Conservation (phyloP, 352 stramenopile species). For the Saprolegnia parasitica region DNA sequence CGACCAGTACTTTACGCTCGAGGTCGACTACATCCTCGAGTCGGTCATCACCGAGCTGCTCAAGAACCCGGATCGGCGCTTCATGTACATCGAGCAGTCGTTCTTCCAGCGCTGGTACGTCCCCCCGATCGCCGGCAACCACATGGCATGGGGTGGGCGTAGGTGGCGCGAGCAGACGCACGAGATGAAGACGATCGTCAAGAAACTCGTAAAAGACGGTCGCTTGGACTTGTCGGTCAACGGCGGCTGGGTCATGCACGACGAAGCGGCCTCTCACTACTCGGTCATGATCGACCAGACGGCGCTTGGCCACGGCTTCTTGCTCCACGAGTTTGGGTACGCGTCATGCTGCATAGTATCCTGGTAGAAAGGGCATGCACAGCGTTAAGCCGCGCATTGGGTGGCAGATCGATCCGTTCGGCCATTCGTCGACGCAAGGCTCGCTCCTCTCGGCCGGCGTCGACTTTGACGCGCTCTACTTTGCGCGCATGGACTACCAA, state of each 20-base stretch:
- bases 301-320: conserved; percentile 93
- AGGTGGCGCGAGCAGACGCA: conserved; percentile 85
- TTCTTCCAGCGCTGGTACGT: conserved; percentile 97
- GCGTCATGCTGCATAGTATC: neutral
- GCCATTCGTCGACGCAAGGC: conserved; percentile 87
- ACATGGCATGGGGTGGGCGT: neutral
- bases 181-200: conserved; percentile 63
- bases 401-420: conserved; percentile 99
- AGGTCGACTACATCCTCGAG: conserved; percentile 95
- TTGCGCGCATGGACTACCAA: conserved; percentile 97
- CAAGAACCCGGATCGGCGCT: conserved; percentile 87
- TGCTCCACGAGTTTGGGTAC: conserved; percentile 88
- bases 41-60: conserved; percentile 85
- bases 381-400: conserved; percentile 90
- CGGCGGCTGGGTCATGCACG: conserved; percentile 98
- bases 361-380: neutral
- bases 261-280: conserved; percentile 96
- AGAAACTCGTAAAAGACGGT: conserved; percentile 85
- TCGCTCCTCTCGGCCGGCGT: conserved; percentile 86
- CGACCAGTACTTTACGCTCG: conserved; percentile 95
- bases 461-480: conserved; percentile 96
- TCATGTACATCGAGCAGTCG: conserved; percentile 93
- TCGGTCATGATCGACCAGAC: conserved; percentile 98
- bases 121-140: too few species aligned
- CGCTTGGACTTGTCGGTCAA: conserved; percentile 93